Evolutionary conservation across 2,329 filamentous ascomycete species (phyloP), one percentile per base, ranked within the genome.

Genomic region (Phaeosphaeria sp.): DNA sequence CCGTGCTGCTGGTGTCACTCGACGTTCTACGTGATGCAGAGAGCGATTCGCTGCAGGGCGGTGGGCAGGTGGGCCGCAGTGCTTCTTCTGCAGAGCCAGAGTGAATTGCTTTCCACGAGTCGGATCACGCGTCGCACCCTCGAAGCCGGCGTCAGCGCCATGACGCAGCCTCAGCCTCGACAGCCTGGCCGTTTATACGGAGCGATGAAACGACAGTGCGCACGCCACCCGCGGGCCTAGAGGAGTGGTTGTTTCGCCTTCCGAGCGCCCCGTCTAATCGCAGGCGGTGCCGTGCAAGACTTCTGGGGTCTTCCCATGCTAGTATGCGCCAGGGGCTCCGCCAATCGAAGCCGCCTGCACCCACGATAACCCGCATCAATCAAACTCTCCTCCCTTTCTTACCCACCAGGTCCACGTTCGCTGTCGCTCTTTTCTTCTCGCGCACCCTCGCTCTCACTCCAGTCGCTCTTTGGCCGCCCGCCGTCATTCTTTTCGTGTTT

Each of bases 391-490:
- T 46, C 45, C 65, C 62, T 64, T 66, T 63, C 53, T 67, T 60
- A 56, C 63, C 64, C 65, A 44, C 53, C 49, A 46, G 50, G 59
- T 57, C 64, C 65, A 60, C 65, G 55, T 42, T 18, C 51, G 52
- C 55, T 50, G 33, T 49, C 58, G 55, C 46, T 63, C 64, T 36
- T 55, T 36, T 64, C 57, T 66, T 66, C 56, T 59, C 47, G n/a
- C 55, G 53, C 59, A 42, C 55, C 52, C 59, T 55, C 60, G 55
- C 57, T 59, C 62, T 75, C 65, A 65, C 69, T 60, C 65, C 67
- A 72, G 70, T 72, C 69, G 45, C 59, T 73, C 69, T 63, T 70
- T 69, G 67, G 48, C 59, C 60, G 56, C 60, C 64, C 57, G 57
- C 61, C 66, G 63, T 54, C 24, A 56, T 73, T 72, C 67, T 59